phyloP scores from a whole-genome alignment of 2,329 filamentous ascomycete genomes.

The Uncinocarpus reesii region DNA sequence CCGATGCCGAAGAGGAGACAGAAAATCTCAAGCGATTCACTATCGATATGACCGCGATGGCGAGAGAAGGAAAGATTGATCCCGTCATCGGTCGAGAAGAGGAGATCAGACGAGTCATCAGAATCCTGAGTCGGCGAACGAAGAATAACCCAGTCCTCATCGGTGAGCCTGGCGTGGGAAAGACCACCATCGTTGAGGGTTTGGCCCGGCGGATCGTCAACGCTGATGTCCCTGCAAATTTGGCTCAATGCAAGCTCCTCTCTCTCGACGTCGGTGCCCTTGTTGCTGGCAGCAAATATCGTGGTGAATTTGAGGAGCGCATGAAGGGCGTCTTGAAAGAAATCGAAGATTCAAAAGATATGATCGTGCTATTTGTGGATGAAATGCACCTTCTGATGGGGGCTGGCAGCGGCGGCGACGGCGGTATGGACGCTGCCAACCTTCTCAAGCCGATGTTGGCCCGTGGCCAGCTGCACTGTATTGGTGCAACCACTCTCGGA shows the following conservation, averaged over 20 bases:
- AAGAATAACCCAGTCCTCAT: slow-evolving; percentile 99
- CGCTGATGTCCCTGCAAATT: slow-evolving; percentile 87
- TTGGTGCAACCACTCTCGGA: slow-evolving; percentile 85
- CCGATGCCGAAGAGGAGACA: slow-evolving; percentile 79
- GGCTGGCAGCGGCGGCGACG: slow-evolving; percentile 84
- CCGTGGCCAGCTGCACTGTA: slow-evolving; percentile 91
- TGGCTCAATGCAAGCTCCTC: slow-evolving; percentile 85
- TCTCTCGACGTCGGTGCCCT: slow-evolving; percentile 91
- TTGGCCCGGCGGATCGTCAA: slow-evolving; percentile 93
- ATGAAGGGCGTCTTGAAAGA: slow-evolving; percentile 99
- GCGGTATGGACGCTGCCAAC: slow-evolving; percentile 98
- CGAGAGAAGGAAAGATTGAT: slow-evolving; percentile 93
- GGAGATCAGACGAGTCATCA: slow-evolving; percentile 82
- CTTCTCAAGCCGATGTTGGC: slow-evolving; percentile 97
- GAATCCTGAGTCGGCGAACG: slow-evolving; percentile 82
- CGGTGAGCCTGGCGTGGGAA: slow-evolving; percentile 94
- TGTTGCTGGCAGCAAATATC: slow-evolving; percentile 95
- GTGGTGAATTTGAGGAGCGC: slow-evolving; percentile 95
- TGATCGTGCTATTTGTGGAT: slow-evolving; percentile 96
- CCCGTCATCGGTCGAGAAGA: slow-evolving; percentile 95
- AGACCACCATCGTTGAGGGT: slow-evolving; percentile 95
- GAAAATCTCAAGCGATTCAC: slow-evolving; percentile 98
- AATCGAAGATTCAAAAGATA: slow-evolving; percentile 86
- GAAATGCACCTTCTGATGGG: slow-evolving; percentile 99
- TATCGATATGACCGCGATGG: slow-evolving; percentile 95